Percentiles rank a stretch among this genome's conserved stretches.
Evolutionary conservation across 805 yeast genomes (phyloP).

Genomic region (Yamadazyma takamatsuzukensis): DNA sequence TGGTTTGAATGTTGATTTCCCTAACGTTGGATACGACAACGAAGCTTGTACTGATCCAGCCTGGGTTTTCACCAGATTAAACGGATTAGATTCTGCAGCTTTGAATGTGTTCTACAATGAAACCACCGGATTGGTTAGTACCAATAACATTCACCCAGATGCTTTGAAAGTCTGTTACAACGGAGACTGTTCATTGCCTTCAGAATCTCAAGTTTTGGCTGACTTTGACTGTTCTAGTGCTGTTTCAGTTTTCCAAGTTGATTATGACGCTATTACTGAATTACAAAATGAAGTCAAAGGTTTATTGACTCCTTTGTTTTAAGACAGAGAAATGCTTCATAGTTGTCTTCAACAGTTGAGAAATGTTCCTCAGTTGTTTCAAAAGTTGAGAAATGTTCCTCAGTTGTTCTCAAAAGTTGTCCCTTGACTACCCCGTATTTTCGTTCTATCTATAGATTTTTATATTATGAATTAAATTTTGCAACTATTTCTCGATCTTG

Average conservation of each 20-base stretch:
- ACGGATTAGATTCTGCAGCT: constrained; percentile 36
- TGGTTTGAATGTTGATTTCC: constrained; percentile 47
- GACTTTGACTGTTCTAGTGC: constrained; percentile 39
- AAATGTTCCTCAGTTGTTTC: too few relatives aligned
- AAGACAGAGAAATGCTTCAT: neutral
- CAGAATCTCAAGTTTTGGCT: constrained; percentile 32
- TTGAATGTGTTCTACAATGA: constrained; percentile 36
- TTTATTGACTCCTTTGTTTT: constrained; percentile 12
- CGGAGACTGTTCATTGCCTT: constrained; percentile 45
- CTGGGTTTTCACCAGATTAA: constrained; percentile 43
- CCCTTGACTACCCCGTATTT: too few relatives aligned
- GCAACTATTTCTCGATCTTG: too few relatives aligned
- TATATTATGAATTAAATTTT: too few relatives aligned
- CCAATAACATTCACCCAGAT: constrained; percentile 9
- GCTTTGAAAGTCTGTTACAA: constrained; percentile 27
- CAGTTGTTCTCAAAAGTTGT: too few relatives aligned
- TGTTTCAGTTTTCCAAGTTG: constrained; percentile 47
- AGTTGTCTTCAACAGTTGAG: too few relatives aligned
- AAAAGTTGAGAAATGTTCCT: too few relatives aligned
- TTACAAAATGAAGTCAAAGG: constrained; percentile 15
- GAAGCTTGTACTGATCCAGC: constrained; percentile 43
- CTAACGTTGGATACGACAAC: constrained; percentile 34
- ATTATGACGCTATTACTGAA: constrained; percentile 35
- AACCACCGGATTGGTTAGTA: constrained; percentile 27
- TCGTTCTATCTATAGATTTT: too few relatives aligned